Base-by-base conservation (phyloP, 441 rosid genomes). In the Adansonia rubrostipa region DNA sequence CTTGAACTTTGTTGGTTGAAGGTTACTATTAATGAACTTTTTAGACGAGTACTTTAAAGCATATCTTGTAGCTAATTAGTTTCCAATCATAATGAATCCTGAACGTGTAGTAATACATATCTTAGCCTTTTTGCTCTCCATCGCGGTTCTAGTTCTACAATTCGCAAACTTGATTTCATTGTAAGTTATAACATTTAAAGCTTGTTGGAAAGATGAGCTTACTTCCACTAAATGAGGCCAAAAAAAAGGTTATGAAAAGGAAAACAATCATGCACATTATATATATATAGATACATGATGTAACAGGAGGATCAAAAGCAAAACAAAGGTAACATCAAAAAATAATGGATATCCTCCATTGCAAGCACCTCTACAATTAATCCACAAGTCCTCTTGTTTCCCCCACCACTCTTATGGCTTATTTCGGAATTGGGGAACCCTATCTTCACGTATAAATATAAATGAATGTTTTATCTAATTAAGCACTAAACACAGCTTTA, bases 151-250 rank as follows among this genome's bases (percentile, higher is more conserved):
- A 10, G 11, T 48, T 48, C 11, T 10, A 0, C 14, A 22, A 11
- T 60, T 9, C 3, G 36, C 64, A 60, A 22, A 22, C 62, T 57
- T 6, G 9, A 47, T 22, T 48, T 50, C 17, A 48, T 70, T 50
- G 60, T 24, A 50, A 3, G 5, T 40, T 15, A 6, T 24, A 22
- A 24, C 42, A 13, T 48, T 24, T 24, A 50, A 15, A 56, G 53
- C 3, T 63, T 74, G 47, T 75, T 82, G 84, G 80, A 82, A 78
- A 40, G 33, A 79, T 82, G 85, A 82, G 62, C 33, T 76, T 63
- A 65, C n/a, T 54, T 71, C 80, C 85, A 82, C 85, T 58, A 22
- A 50, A 5, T 17, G 45, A 70, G 45, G 6, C 6, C n/a, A 80
- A 8, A 5, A 51, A 20, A 8, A 17, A 67, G 9, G 20, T 33